These are phyloP conservation scores for Candida easanensis DNA, from an alignment of 805 yeast species.

Conservation along the genomic window DNA sequence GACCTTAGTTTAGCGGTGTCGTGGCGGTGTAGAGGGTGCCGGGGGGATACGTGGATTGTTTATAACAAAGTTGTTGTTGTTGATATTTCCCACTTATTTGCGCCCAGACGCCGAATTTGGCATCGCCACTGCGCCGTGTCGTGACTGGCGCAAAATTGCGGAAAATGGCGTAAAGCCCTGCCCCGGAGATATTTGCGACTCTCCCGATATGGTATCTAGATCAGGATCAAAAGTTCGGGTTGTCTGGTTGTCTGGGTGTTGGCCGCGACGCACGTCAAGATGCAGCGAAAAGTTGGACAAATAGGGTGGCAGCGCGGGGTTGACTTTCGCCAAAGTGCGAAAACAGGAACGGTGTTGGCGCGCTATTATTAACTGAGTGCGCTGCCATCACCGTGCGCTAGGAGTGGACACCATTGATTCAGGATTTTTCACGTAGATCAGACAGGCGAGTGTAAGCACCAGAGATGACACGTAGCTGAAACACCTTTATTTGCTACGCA, in stretches of 20 bases:
- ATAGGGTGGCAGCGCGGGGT: background rate
- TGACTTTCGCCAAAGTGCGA: background rate
- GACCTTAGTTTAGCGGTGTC: no score
- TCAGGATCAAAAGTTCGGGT: background rate
- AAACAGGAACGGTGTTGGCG: no score
- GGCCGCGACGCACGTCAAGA: background rate
- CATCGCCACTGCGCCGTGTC: background rate
- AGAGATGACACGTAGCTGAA: no score
- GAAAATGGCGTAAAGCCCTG: background rate
- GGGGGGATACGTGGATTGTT: no score
- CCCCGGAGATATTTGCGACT: slow-evolving; percentile 1
- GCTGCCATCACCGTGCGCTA: no score
- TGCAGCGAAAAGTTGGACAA: background rate
- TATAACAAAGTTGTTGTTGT: background rate
- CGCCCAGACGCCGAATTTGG: background rate
- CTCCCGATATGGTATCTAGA: background rate
- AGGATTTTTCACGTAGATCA: no score
- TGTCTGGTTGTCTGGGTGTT: background rate
- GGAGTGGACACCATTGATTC: no score
- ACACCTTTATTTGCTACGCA: no score
- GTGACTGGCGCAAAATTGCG: background rate
- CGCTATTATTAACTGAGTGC: no score
- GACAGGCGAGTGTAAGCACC: no score
- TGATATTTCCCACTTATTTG: background rate
- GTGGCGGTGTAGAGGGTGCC: no score